These are phyloP conservation scores for Vinca minor DNA, from an alignment of 257 asterid species.

Conservation along the genomic window DNA sequence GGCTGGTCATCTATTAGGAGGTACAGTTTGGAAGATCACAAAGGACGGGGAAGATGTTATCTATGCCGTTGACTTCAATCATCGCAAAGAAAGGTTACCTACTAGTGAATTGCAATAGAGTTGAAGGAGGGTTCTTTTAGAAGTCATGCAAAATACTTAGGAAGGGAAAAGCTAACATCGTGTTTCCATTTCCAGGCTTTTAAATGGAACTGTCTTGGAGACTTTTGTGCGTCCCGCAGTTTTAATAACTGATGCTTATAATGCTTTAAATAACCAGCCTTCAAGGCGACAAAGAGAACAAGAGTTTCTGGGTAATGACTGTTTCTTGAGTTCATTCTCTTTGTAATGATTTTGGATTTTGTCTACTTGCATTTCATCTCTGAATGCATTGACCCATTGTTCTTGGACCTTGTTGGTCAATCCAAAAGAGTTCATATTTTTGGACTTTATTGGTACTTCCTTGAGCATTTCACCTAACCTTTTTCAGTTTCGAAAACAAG, in stretches of 20 bases:
- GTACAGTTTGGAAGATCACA: conserved; percentile 85
- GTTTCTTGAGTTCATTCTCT: neutral
- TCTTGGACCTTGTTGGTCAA: neutral
- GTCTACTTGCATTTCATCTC: neutral
- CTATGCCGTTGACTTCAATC: conserved; percentile 96
- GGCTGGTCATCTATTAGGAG: conserved; percentile 97
- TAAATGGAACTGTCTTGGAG: conserved; percentile 92
- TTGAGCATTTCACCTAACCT: neutral
- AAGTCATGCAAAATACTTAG: conserved; percentile 17
- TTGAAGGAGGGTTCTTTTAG: conserved; percentile 2
- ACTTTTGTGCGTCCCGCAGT: conserved; percentile 99
- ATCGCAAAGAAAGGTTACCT: conserved; percentile 86
- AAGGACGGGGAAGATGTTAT: conserved; percentile 98
- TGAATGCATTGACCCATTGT: neutral
- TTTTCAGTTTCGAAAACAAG: neutral
- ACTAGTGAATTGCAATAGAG: conserved; percentile 11
- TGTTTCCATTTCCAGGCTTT: conserved; percentile 56
- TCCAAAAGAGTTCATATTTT: neutral
- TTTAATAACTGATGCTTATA: conserved; percentile 83
- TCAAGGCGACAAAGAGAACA: conserved; percentile 92
- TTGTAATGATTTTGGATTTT: neutral
- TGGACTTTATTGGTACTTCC: neutral
- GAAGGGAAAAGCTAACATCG: conserved; percentile 16
- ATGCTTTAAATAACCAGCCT: conserved; percentile 87
- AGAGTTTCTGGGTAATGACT: conserved; percentile 70